A percentile compares a stretch with the other conserved stretches of the same genome.
These are phyloP conservation scores for Jaenimonas drosophilae DNA, from an alignment of 208 protist species.

Conservation along the genomic window DNA sequence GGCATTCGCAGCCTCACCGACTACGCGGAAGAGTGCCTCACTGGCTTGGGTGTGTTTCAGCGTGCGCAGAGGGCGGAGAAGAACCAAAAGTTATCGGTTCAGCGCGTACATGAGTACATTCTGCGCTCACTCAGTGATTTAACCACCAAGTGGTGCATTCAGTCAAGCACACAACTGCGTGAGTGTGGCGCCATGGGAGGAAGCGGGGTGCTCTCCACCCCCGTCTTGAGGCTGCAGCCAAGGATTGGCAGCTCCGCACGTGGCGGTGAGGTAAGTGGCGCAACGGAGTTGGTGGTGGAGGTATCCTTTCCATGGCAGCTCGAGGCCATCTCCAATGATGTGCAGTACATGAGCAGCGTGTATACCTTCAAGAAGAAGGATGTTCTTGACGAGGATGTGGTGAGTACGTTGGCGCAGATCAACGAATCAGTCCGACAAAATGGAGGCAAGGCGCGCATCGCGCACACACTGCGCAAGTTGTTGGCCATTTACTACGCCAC, in stretches of 20 bases:
- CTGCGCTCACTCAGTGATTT: too few species aligned
- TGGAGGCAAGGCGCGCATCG: conserved; percentile 54
- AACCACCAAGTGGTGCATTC: too few species aligned
- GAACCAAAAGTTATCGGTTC: too few species aligned
- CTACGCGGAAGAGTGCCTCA: too few species aligned
- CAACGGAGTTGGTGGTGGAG: conserved; percentile 14
- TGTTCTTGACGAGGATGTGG: too few species aligned
- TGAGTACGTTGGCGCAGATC: not conserved
- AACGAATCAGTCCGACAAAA: conserved; percentile 43
- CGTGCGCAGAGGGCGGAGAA: too few species aligned
- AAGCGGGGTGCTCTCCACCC: not conserved
- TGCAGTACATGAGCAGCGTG: conserved; percentile 55
- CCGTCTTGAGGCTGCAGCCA: not conserved
- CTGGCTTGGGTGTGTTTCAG: too few species aligned
- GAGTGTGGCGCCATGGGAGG: conserved; percentile 3
- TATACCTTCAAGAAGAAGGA: not conserved
- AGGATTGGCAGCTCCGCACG: not conserved
- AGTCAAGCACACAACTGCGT: too few species aligned
- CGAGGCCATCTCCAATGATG: conserved; percentile 31
- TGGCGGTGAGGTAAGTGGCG: too few species aligned
- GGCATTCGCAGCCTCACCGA: too few species aligned
- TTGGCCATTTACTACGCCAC: conserved; percentile 61
- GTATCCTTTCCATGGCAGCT: conserved; percentile 38
- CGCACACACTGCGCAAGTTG: conserved; percentile 50
- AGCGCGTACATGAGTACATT: too few species aligned